Evolutionary conservation across 1,139 yeast species (phyloP).

Genomic region (Entelexis paramagnoliae): DNA sequence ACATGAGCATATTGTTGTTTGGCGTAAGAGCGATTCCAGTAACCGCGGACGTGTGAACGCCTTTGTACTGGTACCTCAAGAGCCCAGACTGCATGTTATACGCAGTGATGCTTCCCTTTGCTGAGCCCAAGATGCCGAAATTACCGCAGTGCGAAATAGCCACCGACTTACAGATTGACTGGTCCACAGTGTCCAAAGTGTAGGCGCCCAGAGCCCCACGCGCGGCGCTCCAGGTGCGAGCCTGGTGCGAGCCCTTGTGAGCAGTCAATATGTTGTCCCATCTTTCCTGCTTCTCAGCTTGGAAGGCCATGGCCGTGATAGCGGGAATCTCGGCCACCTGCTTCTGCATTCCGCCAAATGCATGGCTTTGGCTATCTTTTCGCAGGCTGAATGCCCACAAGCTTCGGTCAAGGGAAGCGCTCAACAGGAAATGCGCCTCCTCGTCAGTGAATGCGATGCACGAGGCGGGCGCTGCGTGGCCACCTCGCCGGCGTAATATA

Average conservation of each 20-base stretch:
- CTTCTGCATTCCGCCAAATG: constrained; percentile 56
- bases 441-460: constrained; percentile 67
- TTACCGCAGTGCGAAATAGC: constrained; percentile 89
- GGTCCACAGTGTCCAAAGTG: constrained; percentile 60
- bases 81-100: constrained; percentile 87
- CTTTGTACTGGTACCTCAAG: constrained; percentile 51
- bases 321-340: constrained; percentile 50
- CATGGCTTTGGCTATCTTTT: constrained; percentile 94
- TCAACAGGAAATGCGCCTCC: constrained; percentile 70
- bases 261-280: constrained; percentile 96
- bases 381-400: constrained; percentile 87
- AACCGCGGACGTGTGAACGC: constrained; percentile 66
- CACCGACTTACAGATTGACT: constrained; percentile 69
- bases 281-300: constrained; percentile 70
- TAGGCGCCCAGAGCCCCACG: constrained; percentile 66
- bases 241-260: constrained; percentile 73
- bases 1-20: constrained; percentile 76
- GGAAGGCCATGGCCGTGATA: constrained; percentile 60
- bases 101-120: constrained; percentile 77
- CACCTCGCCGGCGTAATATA: constrained; percentile 85
- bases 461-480: constrained; percentile 88
- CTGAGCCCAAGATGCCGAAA: constrained; percentile 87
- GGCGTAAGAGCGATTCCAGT: constrained; percentile 88
- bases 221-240: constrained; percentile 87
- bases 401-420: constrained; percentile 79